Evolutionary conservation across 306 rosid species (phyloP).

Genomic region (Acacia melanoxylon): DNA sequence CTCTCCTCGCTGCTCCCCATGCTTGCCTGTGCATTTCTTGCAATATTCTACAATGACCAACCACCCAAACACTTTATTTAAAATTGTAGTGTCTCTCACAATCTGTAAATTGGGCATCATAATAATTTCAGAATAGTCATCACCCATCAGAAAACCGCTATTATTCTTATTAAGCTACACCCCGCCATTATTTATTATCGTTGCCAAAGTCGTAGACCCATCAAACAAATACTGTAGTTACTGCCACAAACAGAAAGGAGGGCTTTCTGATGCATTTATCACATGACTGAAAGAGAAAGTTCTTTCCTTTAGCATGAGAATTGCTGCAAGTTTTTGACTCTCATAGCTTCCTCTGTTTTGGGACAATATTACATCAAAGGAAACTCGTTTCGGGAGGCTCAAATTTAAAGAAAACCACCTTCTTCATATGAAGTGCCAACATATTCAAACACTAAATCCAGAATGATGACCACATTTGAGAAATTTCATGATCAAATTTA

Average conservation of each 20-base stretch:
- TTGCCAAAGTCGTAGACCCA: neutral
- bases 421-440: neutral
- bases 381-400: neutral
- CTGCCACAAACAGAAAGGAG: neutral
- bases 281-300: constrained; percentile 28
- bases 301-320: neutral
- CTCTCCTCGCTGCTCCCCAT: neutral
- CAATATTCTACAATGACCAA: too few relatives aligned
- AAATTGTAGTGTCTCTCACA: too few relatives aligned
- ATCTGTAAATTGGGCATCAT: too few relatives aligned
- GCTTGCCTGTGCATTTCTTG: neutral
- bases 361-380: neutral
- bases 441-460: neutral
- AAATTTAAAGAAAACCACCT: neutral
- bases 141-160: neutral
- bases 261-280: constrained; percentile 32
- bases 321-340: neutral
- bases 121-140: too few relatives aligned
- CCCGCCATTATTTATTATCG: constrained; percentile 19
- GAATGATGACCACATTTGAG: constrained; percentile 4
- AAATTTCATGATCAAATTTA: constrained; percentile 36
- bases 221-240: neutral
- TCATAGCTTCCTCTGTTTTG: neutral
- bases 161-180: constrained; percentile 9
- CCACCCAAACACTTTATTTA: too few relatives aligned